Evolutionary conservation across 2,329 filamentous ascomycete species (phyloP), one percentile per base, ranked within the genome.

Genomic region (Pseudocercospora crystallina): DNA sequence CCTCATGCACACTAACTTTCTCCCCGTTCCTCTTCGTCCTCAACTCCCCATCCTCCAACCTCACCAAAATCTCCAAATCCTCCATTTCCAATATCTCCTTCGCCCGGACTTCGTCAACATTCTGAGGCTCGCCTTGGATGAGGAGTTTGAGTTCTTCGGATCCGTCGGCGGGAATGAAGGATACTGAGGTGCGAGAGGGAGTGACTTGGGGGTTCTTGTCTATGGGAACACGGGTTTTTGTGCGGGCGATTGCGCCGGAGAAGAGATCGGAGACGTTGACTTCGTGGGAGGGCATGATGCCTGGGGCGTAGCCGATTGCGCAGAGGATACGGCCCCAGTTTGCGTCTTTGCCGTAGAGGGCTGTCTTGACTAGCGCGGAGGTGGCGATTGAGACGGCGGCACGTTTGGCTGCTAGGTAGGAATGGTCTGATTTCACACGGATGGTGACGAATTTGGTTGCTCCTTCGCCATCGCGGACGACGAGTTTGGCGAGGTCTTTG

Each of bases 311-410:
- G 2, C 94, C 94, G 4, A 91, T 90, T 1, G 94, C 92, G 70
- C 94, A 97, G 26, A 97, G 80, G 56, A 99, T 95, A 47, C 94
- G 90, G 31, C 94, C 94, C 94, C 94, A 99, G 77, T 99, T 99
- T 13, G 94, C 94, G 69, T 99, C 94, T 69, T 90, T 90, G 59
- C 94, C 94, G 71, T 99, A 99, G 35, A 99, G 78, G 0, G 94
- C 94, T 0, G 94, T 99, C 79, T 99, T 99, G 62, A 99, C 94
- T 10, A 99, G 82, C 8, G 94, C 90, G 0, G 90, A 96, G 43
- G 86, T 84, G 12, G 94, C 91, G 67, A 99, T 96, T 40, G 89
- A 86, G 56, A 86, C 87, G 9, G 91, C 94, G 54, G 96, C 85
- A 65, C 85, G 81, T 49, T 88, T 84, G 1, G 90, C 91, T 40